Evolutionary conservation across 805 yeast species (phyloP).

Genomic region (Lipomyces oligophaga): DNA sequence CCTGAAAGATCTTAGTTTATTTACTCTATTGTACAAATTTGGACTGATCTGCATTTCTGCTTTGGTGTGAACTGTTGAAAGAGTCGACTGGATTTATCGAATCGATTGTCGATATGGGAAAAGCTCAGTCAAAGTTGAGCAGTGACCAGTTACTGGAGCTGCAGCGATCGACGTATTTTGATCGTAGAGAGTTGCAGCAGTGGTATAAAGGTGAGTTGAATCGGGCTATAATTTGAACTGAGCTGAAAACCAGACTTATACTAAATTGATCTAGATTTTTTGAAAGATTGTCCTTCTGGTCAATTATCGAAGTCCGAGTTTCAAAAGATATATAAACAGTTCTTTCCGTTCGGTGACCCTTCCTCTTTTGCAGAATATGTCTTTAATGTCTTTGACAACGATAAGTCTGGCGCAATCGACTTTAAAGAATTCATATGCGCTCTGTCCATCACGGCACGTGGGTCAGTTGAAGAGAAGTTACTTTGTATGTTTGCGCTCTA

Average conservation of each 20-base stretch:
- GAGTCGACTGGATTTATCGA: no score
- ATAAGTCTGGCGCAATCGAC: constrained; percentile 74
- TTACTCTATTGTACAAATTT: no score
- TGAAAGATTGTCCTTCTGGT: constrained; percentile 90
- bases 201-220: constrained; percentile 81
- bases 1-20: no score
- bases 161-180: constrained; percentile 83
- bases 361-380: constrained; percentile 83
- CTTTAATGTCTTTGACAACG: constrained; percentile 83
- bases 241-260: no score
- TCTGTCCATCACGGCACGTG: constrained; percentile 79
- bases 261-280: constrained; percentile 48
- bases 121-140: constrained; percentile 85
- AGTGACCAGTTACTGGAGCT: constrained; percentile 83
- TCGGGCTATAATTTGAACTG: neutral
- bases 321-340: constrained; percentile 87
- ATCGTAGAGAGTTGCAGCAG: constrained; percentile 89
- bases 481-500: constrained; percentile 12
- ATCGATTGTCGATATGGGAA: no score
- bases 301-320: constrained; percentile 83
- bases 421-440: constrained; percentile 91
- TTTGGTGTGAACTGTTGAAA: no score
- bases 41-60: no score
- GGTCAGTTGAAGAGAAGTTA: constrained; percentile 68
- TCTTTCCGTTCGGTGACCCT: constrained; percentile 98